Percentiles rank a stretch among this genome's conserved stretches.
phyloP scores from a whole-genome alignment of 208 protist species.

The Lotmaria passim region DNA sequence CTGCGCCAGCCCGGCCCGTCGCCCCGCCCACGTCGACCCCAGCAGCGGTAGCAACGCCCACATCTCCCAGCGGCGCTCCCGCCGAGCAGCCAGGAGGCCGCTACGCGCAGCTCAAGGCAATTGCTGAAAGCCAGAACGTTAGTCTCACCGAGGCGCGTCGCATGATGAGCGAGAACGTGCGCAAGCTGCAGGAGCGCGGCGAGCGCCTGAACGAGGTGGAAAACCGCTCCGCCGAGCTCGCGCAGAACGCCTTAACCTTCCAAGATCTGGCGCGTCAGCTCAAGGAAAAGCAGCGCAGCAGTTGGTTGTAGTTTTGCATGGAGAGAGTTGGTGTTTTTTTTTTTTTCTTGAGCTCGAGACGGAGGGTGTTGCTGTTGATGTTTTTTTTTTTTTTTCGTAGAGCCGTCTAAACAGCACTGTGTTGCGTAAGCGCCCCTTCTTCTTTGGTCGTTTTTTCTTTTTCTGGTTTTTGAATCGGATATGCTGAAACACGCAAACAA shows the following conservation, averaged over 20 bases:
- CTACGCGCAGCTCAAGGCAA: constrained; percentile 82
- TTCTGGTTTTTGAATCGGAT: too few relatives aligned
- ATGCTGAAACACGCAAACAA: too few relatives aligned
- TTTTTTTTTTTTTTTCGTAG: not conserved
- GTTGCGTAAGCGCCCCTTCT: too few relatives aligned
- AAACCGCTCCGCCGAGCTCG: constrained; percentile 69
- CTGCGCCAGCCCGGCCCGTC: not conserved
- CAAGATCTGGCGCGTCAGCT: constrained; percentile 68
- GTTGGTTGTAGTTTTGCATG: constrained; percentile 56
- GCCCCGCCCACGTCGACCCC: not conserved
- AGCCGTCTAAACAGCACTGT: too few relatives aligned
- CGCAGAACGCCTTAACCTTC: constrained; percentile 74
- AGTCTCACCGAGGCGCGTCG: constrained; percentile 79
- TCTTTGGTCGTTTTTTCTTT: too few relatives aligned
- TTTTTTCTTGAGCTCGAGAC: not conserved
- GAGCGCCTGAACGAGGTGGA: constrained; percentile 68
- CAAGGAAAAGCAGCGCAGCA: constrained; percentile 80
- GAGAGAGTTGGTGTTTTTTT: not conserved
- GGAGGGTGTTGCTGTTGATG: not conserved
- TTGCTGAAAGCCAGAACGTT: constrained; percentile 78
- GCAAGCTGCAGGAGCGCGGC: constrained; percentile 70
- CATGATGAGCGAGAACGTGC: constrained; percentile 84
- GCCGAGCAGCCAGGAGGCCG: constrained; percentile 40
- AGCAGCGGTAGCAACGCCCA: not conserved
- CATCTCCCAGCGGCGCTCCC: not conserved